Conservation (phyloP, 23 red algal genomes). For the Gracilariopsis chorda region DNA sequence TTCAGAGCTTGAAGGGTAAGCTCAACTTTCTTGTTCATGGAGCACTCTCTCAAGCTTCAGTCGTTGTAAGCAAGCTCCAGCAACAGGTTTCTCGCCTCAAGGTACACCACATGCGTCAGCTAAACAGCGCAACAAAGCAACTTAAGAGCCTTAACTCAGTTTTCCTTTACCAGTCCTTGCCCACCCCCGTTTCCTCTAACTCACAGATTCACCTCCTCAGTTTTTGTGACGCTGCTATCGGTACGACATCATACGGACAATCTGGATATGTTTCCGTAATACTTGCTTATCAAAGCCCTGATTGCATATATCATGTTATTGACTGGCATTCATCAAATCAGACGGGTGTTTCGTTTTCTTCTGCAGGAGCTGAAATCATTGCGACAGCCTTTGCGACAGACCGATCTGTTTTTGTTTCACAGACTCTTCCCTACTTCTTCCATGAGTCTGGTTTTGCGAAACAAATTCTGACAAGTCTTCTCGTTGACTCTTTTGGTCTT, state of each 20-base stretch:
- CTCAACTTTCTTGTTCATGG: constrained; percentile 25
- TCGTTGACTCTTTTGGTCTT: not conserved
- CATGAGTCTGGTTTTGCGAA: not conserved
- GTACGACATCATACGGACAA: not conserved
- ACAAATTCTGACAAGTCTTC: not conserved
- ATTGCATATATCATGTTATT: not conserved
- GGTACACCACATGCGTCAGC: not conserved
- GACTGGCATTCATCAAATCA: not conserved
- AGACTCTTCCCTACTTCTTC: not conserved
- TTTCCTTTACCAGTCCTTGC: not conserved
- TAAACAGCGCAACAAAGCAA: not conserved
- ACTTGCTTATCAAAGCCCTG: not conserved
- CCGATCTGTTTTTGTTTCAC: not conserved
- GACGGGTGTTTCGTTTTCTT: not conserved
- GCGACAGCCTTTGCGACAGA: not conserved
- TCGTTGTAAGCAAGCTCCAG: constrained; percentile 8
- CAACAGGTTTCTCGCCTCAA: not conserved
- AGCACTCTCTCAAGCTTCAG: not conserved
- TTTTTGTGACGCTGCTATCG: not conserved
- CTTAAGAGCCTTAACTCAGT: not conserved
- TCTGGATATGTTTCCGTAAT: not conserved
- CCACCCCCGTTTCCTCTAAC: not conserved
- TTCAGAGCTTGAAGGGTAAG: not conserved
- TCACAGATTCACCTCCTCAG: not conserved
- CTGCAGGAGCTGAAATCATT: not conserved